phyloP scores from a whole-genome alignment of 2,329 filamentous ascomycete species.

The Leptographium lundbergii region DNA sequence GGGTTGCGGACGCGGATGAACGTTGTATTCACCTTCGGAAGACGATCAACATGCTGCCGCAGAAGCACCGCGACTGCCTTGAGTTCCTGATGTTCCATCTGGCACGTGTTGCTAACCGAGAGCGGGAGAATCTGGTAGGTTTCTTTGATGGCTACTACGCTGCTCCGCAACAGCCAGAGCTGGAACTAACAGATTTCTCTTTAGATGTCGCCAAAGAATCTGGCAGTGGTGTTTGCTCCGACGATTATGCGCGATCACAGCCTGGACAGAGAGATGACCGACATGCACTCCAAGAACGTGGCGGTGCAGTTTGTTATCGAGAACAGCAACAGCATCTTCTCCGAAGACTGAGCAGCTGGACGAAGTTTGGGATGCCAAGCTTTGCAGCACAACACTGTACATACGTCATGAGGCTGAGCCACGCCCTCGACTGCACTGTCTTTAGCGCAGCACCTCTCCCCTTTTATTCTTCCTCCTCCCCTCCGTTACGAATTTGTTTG shows the following conservation, averaged over 20 bases:
- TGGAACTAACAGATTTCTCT: background rate
- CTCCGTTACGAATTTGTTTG: background rate
- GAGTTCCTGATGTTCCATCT: conserved; percentile 94
- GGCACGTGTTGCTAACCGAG: conserved; percentile 68
- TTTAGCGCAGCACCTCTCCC: conserved; percentile 1
- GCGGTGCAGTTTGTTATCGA: conserved; percentile 90
- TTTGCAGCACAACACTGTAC: background rate
- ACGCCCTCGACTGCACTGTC: background rate
- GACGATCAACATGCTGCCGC: conserved; percentile 67
- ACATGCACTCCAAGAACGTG: conserved; percentile 86
- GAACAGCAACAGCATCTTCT: conserved; percentile 73
- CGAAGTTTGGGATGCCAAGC: background rate
- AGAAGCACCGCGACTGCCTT: conserved; percentile 74
- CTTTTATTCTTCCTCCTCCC: background rate
- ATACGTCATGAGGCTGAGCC: background rate
- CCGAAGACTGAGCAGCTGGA: conserved; percentile 22
- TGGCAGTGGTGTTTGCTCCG: conserved; percentile 93
- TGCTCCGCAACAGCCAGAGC: background rate
- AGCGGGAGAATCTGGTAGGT: conserved; percentile 70
- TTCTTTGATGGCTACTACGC: background rate
- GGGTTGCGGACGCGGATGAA: conserved; percentile 51
- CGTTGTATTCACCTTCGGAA: conserved; percentile 59
- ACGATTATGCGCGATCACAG: conserved; percentile 91
- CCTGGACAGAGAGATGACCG: conserved; percentile 87
- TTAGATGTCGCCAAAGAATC: conserved; percentile 89